phyloP scores from a whole-genome alignment of 225 moss, liverwort and hornwort genomes.

The Antitrichia curtipendula region DNA sequence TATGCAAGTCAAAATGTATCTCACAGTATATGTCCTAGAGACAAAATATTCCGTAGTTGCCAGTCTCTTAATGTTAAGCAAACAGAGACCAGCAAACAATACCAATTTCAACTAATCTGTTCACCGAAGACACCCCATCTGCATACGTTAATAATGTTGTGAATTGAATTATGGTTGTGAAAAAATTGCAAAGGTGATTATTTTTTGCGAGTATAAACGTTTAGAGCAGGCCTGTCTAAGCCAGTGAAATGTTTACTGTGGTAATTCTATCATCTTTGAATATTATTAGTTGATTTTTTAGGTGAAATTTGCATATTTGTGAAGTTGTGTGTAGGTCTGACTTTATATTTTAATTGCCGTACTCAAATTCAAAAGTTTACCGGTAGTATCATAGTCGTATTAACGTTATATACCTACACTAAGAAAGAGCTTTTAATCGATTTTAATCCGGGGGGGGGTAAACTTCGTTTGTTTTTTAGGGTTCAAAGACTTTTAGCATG shows the following conservation, averaged over 20 bases:
- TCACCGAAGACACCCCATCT: neutral
- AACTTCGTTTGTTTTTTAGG: too few species aligned
- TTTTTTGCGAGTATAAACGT: neutral
- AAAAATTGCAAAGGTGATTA: neutral
- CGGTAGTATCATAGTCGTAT: too few species aligned
- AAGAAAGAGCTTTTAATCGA: too few species aligned
- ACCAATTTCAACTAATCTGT: neutral
- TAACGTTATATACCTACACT: too few species aligned
- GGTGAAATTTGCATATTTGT: neutral
- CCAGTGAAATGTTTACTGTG: neutral
- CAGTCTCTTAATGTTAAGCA: neutral
- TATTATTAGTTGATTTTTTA: neutral
- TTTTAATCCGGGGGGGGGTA: too few species aligned
- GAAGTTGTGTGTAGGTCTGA: neutral
- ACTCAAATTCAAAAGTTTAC: too few species aligned
- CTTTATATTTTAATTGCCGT: too few species aligned
- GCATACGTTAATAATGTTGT: neutral
- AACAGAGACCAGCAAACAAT: neutral
- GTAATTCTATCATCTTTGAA: neutral
- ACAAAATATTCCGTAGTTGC: neutral
- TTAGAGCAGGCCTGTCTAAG: neutral
- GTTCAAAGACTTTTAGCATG: too few species aligned
- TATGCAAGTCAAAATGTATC: neutral
- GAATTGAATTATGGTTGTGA: neutral
- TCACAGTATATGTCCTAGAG: neutral